Evolutionary conservation across 2,329 filamentous ascomycete species (phyloP), one percentile per base, ranked within the genome.

Genomic region (Aspergillus pseudotamarii): DNA sequence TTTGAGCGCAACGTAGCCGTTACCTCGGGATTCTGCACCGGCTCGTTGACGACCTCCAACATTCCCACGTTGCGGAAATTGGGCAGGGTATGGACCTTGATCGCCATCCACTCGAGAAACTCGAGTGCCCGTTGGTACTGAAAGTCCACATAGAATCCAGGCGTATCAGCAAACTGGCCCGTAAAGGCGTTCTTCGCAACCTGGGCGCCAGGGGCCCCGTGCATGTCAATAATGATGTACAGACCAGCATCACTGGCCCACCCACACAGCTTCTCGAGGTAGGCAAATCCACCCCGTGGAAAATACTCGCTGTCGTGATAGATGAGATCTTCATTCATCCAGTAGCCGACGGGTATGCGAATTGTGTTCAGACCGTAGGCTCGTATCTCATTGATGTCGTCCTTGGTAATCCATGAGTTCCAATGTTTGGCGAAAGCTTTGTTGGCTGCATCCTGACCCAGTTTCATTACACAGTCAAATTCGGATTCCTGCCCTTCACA

Each of bases 31-130:
- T 79, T 73, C 57, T 80, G 79, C 14, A 83, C 72, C 4, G 86
- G 86, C 71, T 89, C 86, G 68, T 88, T 89, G 59, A 88, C 76
- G 14, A 88, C 73, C 70, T 85, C 81, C 43, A 89, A 72, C 82
- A 86, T 88, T 61, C 86, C 86, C 30, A 88, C 86, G 51, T 84
- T 86, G 59, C 81, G 75, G 71, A 84, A 86, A 34, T 79, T 79
- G 41, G 74, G 58, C 63, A 80, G 82, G 5, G 67, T 75, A 71
- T 88, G 85, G 62, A 87, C 82, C 45, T 80, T 77, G 43, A 81
- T 78, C 12, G 84, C 82, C 68, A 89, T 82, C 81, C 82, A 87
- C 59, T 81, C 75, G n/a, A 88, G 81, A 76, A 86, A 88, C 57
- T 81, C 71, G 61, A 82, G 72, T 3, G 84, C 84, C 12, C 87